Evolutionary conservation across 2,329 filamentous ascomycete species (phyloP).

Genomic region (Diaporthe destruens): DNA sequence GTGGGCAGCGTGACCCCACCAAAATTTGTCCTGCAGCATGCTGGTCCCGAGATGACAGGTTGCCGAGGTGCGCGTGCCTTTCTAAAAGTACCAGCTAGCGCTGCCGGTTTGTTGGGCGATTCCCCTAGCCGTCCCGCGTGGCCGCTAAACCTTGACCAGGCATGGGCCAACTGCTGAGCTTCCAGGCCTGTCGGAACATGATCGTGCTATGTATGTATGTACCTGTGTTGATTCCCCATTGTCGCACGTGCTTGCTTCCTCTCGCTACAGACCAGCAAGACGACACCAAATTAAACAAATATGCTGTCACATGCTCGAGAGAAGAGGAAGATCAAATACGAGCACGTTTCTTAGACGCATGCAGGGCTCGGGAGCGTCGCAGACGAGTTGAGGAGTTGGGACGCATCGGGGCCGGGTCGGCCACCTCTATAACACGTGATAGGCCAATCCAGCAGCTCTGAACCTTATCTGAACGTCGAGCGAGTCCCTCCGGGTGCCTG

Average conservation of each 20-base stretch:
- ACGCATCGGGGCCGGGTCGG: conserved; percentile 22
- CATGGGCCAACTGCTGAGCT: conserved; percentile 16
- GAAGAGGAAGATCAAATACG: background rate
- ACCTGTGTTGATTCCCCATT: background rate
- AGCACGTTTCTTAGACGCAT: background rate
- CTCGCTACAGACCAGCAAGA: background rate
- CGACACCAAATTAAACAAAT: background rate
- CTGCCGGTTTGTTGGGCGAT: conserved; percentile 28
- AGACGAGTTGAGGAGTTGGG: background rate
- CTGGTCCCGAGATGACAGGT: conserved; percentile 29
- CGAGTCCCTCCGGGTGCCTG: conserved; percentile 6
- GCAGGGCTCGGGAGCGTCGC: background rate
- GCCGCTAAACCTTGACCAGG: conserved; percentile 12
- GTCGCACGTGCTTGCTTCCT: background rate
- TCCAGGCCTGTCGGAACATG: background rate
- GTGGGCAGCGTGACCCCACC: conserved; percentile 34
- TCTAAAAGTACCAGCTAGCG: conserved; percentile 30
- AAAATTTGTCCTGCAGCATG: conserved; percentile 20
- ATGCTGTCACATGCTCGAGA: background rate
- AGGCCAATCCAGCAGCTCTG: conserved; percentile 25
- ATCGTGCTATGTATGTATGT: background rate
- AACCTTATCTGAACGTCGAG: conserved; percentile 39
- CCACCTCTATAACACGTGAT: conserved; percentile 31
- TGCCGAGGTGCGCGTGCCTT: conserved; percentile 34
- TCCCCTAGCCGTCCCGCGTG: conserved; percentile 33